Evolutionary conservation across 164 flowering plant species (phyloP).

Genomic region (Magnolia kwangsiensis): DNA sequence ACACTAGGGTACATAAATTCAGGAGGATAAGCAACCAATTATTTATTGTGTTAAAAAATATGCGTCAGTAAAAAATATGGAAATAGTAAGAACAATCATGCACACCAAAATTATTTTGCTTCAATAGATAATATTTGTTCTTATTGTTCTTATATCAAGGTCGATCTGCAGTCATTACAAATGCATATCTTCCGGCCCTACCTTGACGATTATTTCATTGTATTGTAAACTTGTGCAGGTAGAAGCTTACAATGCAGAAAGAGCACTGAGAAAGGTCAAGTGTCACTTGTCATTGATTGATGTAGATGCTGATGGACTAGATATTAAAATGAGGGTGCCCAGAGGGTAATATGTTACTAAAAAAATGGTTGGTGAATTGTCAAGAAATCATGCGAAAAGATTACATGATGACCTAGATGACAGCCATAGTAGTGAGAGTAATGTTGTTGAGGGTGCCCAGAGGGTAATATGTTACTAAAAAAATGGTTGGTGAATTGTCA

Average conservation of each 20-base stretch:
- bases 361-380: background rate
- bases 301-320: conserved; percentile 33
- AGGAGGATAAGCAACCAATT: background rate
- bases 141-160: too few species aligned
- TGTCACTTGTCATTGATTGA: conserved; percentile 51
- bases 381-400: too few species aligned
- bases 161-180: background rate
- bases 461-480: conserved; percentile 10
- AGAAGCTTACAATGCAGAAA: conserved; percentile 62
- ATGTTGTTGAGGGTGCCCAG: conserved; percentile 20
- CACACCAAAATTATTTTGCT: too few species aligned
- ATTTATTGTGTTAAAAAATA: background rate
- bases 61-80: background rate
- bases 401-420: too few species aligned
- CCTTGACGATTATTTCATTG: background rate
- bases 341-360: conserved; percentile 12
- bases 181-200: too few species aligned
- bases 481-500: background rate
- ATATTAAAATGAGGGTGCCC: conserved; percentile 17
- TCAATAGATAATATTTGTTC: too few species aligned
- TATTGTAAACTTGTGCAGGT: conserved; percentile 44
- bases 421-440: too few species aligned
- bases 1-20: too few species aligned
- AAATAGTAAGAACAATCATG: background rate
- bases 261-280: conserved; percentile 69